Evolutionary conservation across 2,329 filamentous ascomycete genomes (phyloP).

Genomic region (Phyllachora maydis): DNA sequence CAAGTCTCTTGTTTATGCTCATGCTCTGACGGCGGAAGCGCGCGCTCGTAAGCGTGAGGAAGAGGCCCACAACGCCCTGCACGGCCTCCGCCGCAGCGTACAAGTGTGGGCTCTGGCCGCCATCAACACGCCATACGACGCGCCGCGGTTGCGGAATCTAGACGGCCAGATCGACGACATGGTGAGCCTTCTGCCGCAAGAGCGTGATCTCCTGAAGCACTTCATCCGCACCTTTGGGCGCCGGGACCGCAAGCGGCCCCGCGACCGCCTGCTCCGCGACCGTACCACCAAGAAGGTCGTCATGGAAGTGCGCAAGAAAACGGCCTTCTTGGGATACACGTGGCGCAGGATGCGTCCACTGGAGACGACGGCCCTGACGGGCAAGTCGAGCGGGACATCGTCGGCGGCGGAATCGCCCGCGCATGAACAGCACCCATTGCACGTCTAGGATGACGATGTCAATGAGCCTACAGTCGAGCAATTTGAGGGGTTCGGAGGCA

Average conservation of each 20-base stretch:
- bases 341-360: slow-evolving; percentile 35
- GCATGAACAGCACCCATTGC: no score
- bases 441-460: no score
- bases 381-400: not conserved
- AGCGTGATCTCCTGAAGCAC: slow-evolving; percentile 22
- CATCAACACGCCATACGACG: slow-evolving; percentile 25
- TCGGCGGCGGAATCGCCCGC: not conserved
- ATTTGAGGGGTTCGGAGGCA: no score
- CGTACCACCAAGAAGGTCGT: slow-evolving; percentile 40
- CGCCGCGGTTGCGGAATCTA: slow-evolving; percentile 22
- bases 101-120: slow-evolving; percentile 22
- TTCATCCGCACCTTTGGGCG: slow-evolving; percentile 29
- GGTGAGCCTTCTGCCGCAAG: slow-evolving; percentile 11
- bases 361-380: slow-evolving; percentile 1
- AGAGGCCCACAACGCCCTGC: slow-evolving; percentile 11
- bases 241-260: slow-evolving; percentile 55
- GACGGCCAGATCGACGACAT: slow-evolving; percentile 24
- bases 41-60: slow-evolving; percentile 1
- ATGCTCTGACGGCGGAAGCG: not conserved
- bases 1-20: not conserved
- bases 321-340: slow-evolving; percentile 77
- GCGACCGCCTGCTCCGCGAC: slow-evolving; percentile 75
- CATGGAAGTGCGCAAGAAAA: slow-evolving; percentile 63
- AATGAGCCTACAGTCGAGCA: no score
- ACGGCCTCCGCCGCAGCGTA: slow-evolving; percentile 16